Conservation (phyloP, 2,329 filamentous ascomycete species). For the Exserohilum turcica region DNA sequence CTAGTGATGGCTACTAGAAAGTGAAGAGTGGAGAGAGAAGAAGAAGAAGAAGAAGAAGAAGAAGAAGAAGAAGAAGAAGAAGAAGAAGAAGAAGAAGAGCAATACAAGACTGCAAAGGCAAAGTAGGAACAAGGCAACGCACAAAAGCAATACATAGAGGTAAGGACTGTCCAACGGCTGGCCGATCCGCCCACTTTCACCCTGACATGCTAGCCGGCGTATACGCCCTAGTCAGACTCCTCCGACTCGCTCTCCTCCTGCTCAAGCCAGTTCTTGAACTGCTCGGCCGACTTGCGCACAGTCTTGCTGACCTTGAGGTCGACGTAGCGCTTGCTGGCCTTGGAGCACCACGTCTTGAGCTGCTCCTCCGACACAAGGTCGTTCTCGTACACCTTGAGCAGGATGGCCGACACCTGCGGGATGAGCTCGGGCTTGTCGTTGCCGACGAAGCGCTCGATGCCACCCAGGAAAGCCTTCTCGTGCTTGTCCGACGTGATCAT, state of each 20-base stretch:
- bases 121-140: slow-evolving; percentile 10
- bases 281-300: slow-evolving; percentile 91
- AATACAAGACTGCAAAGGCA: slow-evolving; percentile 11
- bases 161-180: slow-evolving; percentile 15
- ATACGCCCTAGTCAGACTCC: slow-evolving; percentile 33
- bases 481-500: slow-evolving; percentile 89
- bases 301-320: slow-evolving; percentile 88
- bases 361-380: slow-evolving; percentile 89
- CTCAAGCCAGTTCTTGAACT: slow-evolving; percentile 87
- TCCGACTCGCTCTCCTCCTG: slow-evolving; percentile 72
- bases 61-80: too few relatives aligned
- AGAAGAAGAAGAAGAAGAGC: slow-evolving; percentile 22
- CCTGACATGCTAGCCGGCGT: not conserved
- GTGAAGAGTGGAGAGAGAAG: too few relatives aligned
- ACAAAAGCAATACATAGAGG: slow-evolving; percentile 11
- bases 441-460: slow-evolving; percentile 89
- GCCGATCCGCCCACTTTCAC: slow-evolving; percentile 8
- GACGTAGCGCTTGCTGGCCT: slow-evolving; percentile 98
- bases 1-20: slow-evolving; percentile 16
- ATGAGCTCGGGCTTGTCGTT: slow-evolving; percentile 81
- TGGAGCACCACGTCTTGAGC: slow-evolving; percentile 86
- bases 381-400: slow-evolving; percentile 87
- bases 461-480: slow-evolving; percentile 92
- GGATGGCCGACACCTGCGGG: slow-evolving; percentile 78
- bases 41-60: too few relatives aligned